A percentile compares a stretch with the other conserved stretches of the same genome.
phyloP scores from a whole-genome alignment of 352 stramenopile genomes.

The Blastocystis sp. region DNA sequence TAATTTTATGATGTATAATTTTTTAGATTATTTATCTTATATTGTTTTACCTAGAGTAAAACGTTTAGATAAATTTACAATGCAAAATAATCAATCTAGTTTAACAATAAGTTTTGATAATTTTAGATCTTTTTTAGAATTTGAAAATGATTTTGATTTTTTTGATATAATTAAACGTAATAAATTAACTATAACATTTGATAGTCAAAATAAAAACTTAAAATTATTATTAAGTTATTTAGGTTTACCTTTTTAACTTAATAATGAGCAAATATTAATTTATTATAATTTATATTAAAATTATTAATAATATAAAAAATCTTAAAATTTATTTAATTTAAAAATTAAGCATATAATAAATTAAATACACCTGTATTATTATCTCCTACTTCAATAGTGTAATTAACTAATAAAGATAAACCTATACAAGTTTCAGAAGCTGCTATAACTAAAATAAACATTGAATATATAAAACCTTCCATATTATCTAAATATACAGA shows the following conservation, averaged over 20 bases:
- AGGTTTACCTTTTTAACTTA: constrained; percentile 35
- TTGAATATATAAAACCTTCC: too few relatives aligned
- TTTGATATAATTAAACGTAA: too few relatives aligned
- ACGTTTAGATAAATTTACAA: too few relatives aligned
- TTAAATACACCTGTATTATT: constrained; percentile 40
- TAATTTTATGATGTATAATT: constrained; percentile 36
- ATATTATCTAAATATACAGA: too few relatives aligned
- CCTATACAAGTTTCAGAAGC: too few relatives aligned
- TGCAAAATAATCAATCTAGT: constrained; percentile 22
- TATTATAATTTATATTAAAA: constrained; percentile 40
- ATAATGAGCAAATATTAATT: constrained; percentile 31
- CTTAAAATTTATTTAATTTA: constrained; percentile 20
- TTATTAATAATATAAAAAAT: constrained; percentile 36
- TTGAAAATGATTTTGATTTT: too few relatives aligned
- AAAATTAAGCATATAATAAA: too few relatives aligned
- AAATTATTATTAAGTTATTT: constrained; percentile 1
- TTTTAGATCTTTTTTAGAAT: constrained; percentile 34
- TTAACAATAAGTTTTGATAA: constrained; percentile 23
- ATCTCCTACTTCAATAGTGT: constrained; percentile 39
- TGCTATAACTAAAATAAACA: too few relatives aligned
- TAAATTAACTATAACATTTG: neutral
- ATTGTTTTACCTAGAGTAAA: too few relatives aligned
- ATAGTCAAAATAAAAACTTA: neutral
- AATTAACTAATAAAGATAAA: constrained; percentile 39
- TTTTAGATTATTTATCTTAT: constrained; percentile 28